Conservation (phyloP, 148 eudicot species). For the Salicornia ramosissima region DNA sequence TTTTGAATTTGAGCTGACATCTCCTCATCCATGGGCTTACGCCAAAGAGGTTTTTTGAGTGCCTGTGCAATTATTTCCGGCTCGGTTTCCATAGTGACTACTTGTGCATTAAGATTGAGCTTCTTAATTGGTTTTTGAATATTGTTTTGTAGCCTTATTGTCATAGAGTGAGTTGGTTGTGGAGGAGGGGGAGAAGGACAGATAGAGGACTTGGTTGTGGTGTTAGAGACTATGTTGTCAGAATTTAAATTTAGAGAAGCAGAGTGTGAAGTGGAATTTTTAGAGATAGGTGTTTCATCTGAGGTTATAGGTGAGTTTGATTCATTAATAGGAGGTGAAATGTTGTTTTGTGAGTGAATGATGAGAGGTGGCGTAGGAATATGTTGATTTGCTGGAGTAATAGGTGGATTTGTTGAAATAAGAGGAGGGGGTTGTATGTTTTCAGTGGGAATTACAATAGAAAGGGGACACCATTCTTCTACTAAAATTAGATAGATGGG, state of each 20-base stretch:
- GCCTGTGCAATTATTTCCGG: background rate
- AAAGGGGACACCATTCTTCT: background rate
- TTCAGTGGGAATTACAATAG: background rate
- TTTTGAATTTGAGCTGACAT: background rate
- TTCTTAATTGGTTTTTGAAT: background rate
- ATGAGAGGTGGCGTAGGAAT: background rate
- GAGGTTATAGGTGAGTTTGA: no score
- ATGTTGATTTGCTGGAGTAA: no score
- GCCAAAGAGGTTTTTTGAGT: background rate
- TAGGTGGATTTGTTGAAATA: no score
- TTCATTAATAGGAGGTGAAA: no score
- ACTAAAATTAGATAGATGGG: background rate
- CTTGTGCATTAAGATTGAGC: background rate
- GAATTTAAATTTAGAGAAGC: no score
- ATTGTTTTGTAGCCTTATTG: background rate
- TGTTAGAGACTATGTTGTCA: no score
- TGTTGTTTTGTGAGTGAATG: background rate
- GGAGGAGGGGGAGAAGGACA: background rate
- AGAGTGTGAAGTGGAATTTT: background rate
- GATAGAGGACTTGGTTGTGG: background rate
- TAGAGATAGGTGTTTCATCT: no score
- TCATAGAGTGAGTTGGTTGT: background rate
- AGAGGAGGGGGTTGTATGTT: no score
- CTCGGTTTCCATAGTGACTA: background rate
- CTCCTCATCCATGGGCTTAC: background rate